A percentile compares a stretch with the other conserved stretches of the same genome.
Conservation (phyloP, 2,329 filamentous ascomycete genomes). For the Cercospora brassicicola region DNA sequence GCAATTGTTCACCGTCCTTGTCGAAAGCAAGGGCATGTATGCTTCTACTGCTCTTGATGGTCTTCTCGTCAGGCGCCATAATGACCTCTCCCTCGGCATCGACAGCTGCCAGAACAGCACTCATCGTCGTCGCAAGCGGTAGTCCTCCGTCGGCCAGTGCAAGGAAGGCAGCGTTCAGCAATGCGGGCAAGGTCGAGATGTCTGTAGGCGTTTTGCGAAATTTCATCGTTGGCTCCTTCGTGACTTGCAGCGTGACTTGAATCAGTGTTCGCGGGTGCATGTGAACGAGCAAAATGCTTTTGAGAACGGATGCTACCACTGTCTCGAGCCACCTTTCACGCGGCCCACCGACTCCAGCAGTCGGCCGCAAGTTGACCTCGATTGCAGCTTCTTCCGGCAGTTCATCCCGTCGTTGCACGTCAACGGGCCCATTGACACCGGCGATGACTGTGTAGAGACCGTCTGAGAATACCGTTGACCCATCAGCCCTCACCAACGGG, state of each 20-base stretch:
- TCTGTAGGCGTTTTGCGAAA: conserved; percentile 59
- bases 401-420: conserved; percentile 85
- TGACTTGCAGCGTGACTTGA: conserved; percentile 77
- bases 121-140: conserved; percentile 72
- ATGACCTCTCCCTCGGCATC: conserved; percentile 40
- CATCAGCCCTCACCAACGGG: conserved; percentile 68
- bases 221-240: conserved; percentile 52
- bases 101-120: conserved; percentile 65
- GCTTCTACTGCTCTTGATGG: conserved; percentile 65
- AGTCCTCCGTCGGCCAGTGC: conserved; percentile 80
- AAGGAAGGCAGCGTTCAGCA: conserved; percentile 76
- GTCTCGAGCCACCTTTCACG: conserved; percentile 73
- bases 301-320: conserved; percentile 68
- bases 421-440: conserved; percentile 88
- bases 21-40: conserved; percentile 82
- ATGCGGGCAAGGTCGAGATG: conserved; percentile 73
- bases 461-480: conserved; percentile 74
- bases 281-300: conserved; percentile 71
- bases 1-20: conserved; percentile 68
- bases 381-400: conserved; percentile 86
- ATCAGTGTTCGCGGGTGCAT: conserved; percentile 75
- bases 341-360: conserved; percentile 70
- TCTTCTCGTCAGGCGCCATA: conserved; percentile 61
- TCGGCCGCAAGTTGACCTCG: conserved; percentile 86
- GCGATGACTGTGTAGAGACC: conserved; percentile 78